Evolutionary conservation across 1,284 basidiomycete genomes (phyloP), one percentile per base, ranked within the genome.

Genomic region (Boletus hoseneyae): DNA sequence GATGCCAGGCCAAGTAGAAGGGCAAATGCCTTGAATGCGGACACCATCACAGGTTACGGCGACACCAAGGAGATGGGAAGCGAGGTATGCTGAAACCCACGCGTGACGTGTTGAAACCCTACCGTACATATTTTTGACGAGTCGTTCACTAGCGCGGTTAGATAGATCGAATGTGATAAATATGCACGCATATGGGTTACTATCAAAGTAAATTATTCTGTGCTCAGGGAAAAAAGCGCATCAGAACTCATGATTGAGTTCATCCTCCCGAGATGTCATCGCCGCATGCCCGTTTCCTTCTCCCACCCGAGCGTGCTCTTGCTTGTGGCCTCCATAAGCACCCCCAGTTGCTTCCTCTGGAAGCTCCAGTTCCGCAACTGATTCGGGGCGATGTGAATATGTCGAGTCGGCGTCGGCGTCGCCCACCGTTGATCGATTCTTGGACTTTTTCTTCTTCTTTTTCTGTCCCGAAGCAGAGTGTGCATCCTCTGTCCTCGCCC

Each of bases 401-500:
- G 69, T 63, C n/a, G 81, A 80, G 41, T 70, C 66, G 21, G 71
- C 59, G 51, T 77, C 77, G 43, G 66, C 71, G 19, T 69, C 75
- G 39, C 55, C 64, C 18, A 69, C 66, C 6, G 73, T 76, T 32
- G 73, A 73, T 56, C 69, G 77, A 60, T 68, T 78, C 70, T 74
- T 82, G 69, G 75, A 77, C 65, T 75, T 82, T 62, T 76, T 77
- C 64, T 75, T 76, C 62, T 71, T 77, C 65, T 74, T 76, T 59
- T 69, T 72, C 48, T 67, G 60, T 45, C 72, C 73, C 25, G 79
- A 77, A 43, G 77, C 67, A 16, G 72, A 74, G 60, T 89, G 86
- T 37, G 88, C 88, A 66, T 91, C 88, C 68, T 90, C 87, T 34
- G 88, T 90, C 65, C 85, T 76, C 53, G 83, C 87, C 84, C 85